Conservation (phyloP, 2,329 filamentous ascomycete species). For the Fusarium pseudograminearum region DNA sequence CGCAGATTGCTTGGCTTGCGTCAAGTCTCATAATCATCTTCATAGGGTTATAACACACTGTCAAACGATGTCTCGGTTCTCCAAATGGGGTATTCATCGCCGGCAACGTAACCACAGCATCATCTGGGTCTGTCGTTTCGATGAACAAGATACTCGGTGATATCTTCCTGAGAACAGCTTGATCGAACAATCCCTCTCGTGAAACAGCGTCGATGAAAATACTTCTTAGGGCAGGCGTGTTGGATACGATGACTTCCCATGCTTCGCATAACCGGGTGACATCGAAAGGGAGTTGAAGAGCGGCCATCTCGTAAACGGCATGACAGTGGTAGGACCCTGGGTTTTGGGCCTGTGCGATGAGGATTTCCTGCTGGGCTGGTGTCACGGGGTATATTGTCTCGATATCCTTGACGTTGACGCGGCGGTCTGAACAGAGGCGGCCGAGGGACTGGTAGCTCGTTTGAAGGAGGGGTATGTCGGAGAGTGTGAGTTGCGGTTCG, state of each 20-base stretch:
- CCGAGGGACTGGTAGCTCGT: slow-evolving; percentile 61
- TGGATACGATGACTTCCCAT: slow-evolving; percentile 63
- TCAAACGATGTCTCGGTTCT: slow-evolving; percentile 63
- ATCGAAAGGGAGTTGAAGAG: slow-evolving; percentile 56
- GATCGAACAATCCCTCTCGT: slow-evolving; percentile 62
- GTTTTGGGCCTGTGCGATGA: slow-evolving; percentile 59
- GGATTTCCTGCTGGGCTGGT: slow-evolving; percentile 61
- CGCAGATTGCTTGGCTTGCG: slow-evolving; percentile 64
- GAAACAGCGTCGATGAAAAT: slow-evolving; percentile 65
- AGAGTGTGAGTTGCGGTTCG: slow-evolving; percentile 61
- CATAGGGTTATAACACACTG: slow-evolving; percentile 60
- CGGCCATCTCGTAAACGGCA: slow-evolving; percentile 61
- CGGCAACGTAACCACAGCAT: slow-evolving; percentile 56
- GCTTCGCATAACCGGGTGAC: slow-evolving; percentile 60
- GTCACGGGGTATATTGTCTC: slow-evolving; percentile 64
- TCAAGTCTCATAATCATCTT: slow-evolving; percentile 64
- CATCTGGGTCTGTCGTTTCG: slow-evolving; percentile 56
- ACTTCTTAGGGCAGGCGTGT: slow-evolving; percentile 61
- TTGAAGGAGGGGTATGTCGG: slow-evolving; percentile 62
- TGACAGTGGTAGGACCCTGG: slow-evolving; percentile 59
- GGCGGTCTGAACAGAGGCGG: slow-evolving; percentile 58
- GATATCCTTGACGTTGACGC: slow-evolving; percentile 59
- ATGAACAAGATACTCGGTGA: slow-evolving; percentile 67
- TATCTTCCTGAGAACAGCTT: slow-evolving; percentile 60
- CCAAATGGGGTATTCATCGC: slow-evolving; percentile 53